Percentiles rank a stretch among this genome's conserved stretches.
Evolutionary conservation across 805 yeast genomes (phyloP).

Genomic region (Candida vaughaniae): DNA sequence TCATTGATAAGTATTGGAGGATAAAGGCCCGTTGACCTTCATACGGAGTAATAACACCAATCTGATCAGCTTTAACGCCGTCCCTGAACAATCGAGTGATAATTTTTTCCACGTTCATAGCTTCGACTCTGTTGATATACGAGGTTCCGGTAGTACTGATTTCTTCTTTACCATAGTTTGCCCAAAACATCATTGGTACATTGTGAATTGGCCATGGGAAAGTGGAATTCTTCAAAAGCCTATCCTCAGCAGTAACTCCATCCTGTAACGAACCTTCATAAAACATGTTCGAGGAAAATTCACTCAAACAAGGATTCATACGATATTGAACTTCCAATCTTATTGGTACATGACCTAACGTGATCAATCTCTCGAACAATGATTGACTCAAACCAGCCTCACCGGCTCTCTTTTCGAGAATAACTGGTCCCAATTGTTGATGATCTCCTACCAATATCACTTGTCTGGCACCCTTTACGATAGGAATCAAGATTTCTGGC

Average conservation of each 20-base stretch:
- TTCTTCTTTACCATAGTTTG: slow-evolving; percentile 85
- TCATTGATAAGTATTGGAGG: slow-evolving; percentile 71
- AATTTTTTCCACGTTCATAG: slow-evolving; percentile 80
- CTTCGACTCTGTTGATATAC: slow-evolving; percentile 82
- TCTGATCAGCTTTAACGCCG: slow-evolving; percentile 76
- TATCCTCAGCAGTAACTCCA: slow-evolving; percentile 79
- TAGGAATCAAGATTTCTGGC: slow-evolving; percentile 87
- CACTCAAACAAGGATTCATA: slow-evolving; percentile 88
- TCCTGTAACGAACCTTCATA: slow-evolving; percentile 91
- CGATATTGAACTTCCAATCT: slow-evolving; percentile 90
- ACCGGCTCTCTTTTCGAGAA: slow-evolving; percentile 74
- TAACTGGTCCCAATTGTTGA: slow-evolving; percentile 92
- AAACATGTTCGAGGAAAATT: slow-evolving; percentile 86
- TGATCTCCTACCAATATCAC: slow-evolving; percentile 93
- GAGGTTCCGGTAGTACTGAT: slow-evolving; percentile 79
- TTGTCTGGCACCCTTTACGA: slow-evolving; percentile 86
- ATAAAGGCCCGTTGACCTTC: slow-evolving; percentile 90
- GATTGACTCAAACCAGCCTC: slow-evolving; percentile 87
- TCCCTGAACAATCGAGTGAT: slow-evolving; percentile 71
- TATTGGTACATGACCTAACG: slow-evolving; percentile 80
- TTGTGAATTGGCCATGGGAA: slow-evolving; percentile 92
- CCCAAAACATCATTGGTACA: slow-evolving; percentile 96
- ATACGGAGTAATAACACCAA: slow-evolving; percentile 92
- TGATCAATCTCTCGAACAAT: slow-evolving; percentile 79
- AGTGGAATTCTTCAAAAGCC: slow-evolving; percentile 50